These are phyloP conservation scores for Periconia digitata DNA, from an alignment of 2,329 filamentous ascomycete species.

Conservation along the genomic window DNA sequence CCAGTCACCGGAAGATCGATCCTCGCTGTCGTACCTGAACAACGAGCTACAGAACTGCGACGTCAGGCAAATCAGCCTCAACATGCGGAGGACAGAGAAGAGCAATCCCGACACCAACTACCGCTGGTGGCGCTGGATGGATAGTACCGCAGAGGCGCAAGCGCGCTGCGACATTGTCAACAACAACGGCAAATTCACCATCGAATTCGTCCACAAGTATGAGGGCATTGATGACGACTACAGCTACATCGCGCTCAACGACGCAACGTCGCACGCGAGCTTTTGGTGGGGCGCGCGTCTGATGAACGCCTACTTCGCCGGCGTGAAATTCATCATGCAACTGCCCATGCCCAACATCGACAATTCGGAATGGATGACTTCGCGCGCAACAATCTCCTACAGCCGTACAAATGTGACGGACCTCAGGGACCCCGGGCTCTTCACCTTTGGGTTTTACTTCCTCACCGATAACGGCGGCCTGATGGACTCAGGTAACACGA, in stretches of 20 bases:
- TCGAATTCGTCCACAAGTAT: conserved; percentile 1
- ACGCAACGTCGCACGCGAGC: conserved; percentile 1
- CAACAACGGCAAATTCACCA: conserved; percentile 1
- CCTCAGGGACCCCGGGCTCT: neutral
- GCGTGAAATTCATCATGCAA: conserved; percentile 3
- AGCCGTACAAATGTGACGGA: neutral
- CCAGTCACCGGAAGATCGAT: neutral
- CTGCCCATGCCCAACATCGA: conserved; percentile 1
- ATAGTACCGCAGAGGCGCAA: conserved; percentile 1
- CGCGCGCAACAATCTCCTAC: neutral
- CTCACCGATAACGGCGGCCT: neutral
- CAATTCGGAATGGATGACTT: neutral
- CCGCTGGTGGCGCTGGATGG: conserved; percentile 5
- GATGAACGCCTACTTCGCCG: conserved; percentile 7
- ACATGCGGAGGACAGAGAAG: conserved; percentile 2
- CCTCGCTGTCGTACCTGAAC: conserved; percentile 8
- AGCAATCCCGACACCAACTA: neutral
- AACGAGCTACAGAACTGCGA: conserved; percentile 6
- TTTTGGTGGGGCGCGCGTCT: conserved; percentile 10
- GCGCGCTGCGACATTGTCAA: conserved; percentile 5
- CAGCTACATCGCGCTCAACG: conserved; percentile 2
- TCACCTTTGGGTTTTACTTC: neutral
- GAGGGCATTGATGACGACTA: neutral
- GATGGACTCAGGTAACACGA: neutral
- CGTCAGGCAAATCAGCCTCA: conserved; percentile 1